phyloP scores from a whole-genome alignment of 2,329 filamentous ascomycete species.

The Claviceps sp. region DNA sequence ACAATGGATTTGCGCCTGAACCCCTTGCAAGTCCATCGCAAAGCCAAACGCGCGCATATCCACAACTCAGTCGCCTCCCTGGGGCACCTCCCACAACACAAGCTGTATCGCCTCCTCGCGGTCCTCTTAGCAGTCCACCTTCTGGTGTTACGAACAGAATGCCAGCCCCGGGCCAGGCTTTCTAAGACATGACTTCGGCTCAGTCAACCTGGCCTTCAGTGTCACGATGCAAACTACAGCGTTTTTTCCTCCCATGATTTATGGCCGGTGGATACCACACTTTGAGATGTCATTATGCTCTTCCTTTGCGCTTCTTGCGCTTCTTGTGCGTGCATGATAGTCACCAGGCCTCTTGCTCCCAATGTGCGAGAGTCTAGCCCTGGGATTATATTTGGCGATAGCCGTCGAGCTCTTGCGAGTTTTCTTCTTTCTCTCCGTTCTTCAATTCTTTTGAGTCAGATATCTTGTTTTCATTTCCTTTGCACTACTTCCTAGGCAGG shows the following conservation, averaged over 20 bases:
- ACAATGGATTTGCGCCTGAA: conserved; percentile 13
- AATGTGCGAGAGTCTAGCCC: not conserved
- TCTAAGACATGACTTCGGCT: conserved; percentile 15
- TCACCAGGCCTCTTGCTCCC: not conserved
- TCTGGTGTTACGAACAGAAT: conserved; percentile 37
- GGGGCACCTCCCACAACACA: conserved; percentile 36
- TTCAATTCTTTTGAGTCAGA: not conserved
- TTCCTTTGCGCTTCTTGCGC: not conserved
- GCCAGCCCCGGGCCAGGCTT: conserved; percentile 42
- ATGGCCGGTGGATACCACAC: conserved; percentile 9
- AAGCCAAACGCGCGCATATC: conserved; percentile 28
- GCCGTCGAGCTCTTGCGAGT: not conserved
- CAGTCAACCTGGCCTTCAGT: not conserved
- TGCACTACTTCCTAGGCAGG: not conserved
- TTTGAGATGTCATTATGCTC: not conserved
- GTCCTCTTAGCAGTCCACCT: conserved; percentile 24
- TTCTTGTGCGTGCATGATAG: not conserved
- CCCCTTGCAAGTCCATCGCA: conserved; percentile 22
- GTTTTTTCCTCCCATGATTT: conserved; percentile 16
- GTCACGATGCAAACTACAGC: conserved; percentile 9
- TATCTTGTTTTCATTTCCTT: not conserved
- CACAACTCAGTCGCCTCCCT: conserved; percentile 29
- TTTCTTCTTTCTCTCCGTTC: not conserved
- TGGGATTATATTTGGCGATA: not conserved
- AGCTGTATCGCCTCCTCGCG: conserved; percentile 17